Conservation (phyloP, 495 filamentous ascomycete genomes). For the Coniosporium apollinis region DNA sequence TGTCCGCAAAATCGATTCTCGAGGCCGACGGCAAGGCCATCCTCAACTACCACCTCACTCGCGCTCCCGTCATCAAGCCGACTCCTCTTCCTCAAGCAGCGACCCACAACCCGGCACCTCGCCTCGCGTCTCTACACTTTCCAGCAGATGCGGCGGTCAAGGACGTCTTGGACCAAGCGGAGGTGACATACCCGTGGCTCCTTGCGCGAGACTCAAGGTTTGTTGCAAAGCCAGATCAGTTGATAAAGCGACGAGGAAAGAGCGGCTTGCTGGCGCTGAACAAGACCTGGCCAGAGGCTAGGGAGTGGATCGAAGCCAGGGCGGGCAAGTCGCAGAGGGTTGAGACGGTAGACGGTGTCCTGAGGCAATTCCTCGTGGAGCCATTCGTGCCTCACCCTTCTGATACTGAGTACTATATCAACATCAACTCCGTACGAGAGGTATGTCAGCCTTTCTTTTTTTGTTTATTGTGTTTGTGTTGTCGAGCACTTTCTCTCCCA, state of each 20-base stretch:
- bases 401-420: conserved; percentile 96
- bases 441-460: conserved; percentile 33
- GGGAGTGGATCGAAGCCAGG: conserved; percentile 80
- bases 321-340: conserved; percentile 86
- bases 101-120: conserved; percentile 83
- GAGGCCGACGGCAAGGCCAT: conserved; percentile 99
- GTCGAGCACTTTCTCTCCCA: conserved; percentile 1
- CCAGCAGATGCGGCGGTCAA: conserved; percentile 68
- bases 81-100: conserved; percentile 71
- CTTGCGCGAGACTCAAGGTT: conserved; percentile 68
- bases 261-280: conserved; percentile 91
- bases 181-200: conserved; percentile 90
- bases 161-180: conserved; percentile 85
- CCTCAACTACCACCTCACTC: conserved; percentile 99
- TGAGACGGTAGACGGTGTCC: conserved; percentile 73
- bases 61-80: conserved; percentile 93
- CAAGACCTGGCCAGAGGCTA: conserved; percentile 89
- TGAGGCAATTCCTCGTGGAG: conserved; percentile 94
- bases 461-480: conserved; percentile 8
- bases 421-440: conserved; percentile 84
- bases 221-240: conserved; percentile 97
- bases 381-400: conserved; percentile 90
- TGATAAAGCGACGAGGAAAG: conserved; percentile 99
- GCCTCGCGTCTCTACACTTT: conserved; percentile 86
- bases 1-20: conserved; percentile 97